phyloP scores from a whole-genome alignment of 2,329 filamentous ascomycete species.

The Xylaria multiplex region DNA sequence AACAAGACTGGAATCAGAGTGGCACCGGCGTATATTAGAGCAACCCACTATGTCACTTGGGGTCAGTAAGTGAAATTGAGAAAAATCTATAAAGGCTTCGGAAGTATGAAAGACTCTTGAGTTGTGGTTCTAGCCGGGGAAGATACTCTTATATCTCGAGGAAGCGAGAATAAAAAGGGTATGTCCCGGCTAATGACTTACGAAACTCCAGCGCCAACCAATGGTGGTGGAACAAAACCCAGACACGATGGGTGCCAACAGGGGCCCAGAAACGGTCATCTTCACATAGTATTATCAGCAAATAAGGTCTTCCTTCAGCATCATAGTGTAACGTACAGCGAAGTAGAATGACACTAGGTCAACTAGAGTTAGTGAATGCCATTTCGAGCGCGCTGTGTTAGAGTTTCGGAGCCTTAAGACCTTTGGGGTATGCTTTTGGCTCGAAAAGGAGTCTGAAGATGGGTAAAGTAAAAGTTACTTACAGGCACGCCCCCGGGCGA shows the following conservation, averaged over 20 bases:
- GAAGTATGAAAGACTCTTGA: neutral
- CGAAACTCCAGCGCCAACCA: constrained; percentile 75
- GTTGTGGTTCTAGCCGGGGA: neutral
- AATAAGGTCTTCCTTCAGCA: neutral
- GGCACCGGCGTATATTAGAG: constrained; percentile 71
- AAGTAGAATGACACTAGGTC: constrained; percentile 66
- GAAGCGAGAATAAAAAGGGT: neutral
- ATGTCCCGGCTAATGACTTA: constrained; percentile 7
- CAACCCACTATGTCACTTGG: constrained; percentile 62
- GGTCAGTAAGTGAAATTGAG: neutral
- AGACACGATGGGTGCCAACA: constrained; percentile 72
- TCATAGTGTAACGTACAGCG: constrained; percentile 57
- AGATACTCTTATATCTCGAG: neutral
- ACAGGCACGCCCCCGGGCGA: constrained; percentile 65
- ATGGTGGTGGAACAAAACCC: constrained; percentile 68
- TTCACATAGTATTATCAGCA: constrained; percentile 42
- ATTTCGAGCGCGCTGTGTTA: no score
- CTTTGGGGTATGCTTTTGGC: no score
- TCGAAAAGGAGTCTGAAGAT: neutral
- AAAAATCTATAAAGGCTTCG: neutral
- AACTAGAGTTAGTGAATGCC: neutral
- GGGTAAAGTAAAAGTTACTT: neutral
- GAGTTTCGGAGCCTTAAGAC: neutral
- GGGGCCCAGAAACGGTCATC: constrained; percentile 72
- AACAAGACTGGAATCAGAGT: constrained; percentile 70